A percentile compares a stretch with the other conserved stretches of the same genome.
These are phyloP conservation scores for Thermoascus crustaceus DNA, from an alignment of 2,329 filamentous ascomycete genomes.

Conservation along the genomic window DNA sequence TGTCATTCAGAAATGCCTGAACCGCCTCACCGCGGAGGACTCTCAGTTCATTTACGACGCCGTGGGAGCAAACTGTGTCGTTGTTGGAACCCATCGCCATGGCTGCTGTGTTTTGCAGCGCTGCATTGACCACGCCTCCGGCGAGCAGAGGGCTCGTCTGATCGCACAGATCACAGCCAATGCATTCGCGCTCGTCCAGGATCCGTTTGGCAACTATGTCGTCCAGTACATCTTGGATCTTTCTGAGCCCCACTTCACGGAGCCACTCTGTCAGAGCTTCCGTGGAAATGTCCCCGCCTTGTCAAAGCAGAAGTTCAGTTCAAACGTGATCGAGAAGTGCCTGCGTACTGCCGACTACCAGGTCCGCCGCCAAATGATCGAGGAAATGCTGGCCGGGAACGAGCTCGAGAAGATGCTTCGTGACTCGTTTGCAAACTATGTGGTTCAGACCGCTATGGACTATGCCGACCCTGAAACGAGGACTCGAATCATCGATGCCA, in stretches of 20 bases:
- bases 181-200: slow-evolving; percentile 82
- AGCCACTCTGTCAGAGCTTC: slow-evolving; percentile 79
- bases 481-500: slow-evolving; percentile 67
- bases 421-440: slow-evolving; percentile 94
- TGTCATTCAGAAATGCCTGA: slow-evolving; percentile 97
- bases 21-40: slow-evolving; percentile 76
- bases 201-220: slow-evolving; percentile 97
- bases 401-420: slow-evolving; percentile 85
- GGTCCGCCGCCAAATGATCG: slow-evolving; percentile 72
- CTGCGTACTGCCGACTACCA: slow-evolving; percentile 70
- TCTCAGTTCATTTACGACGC: slow-evolving; percentile 96
- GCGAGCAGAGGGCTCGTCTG: slow-evolving; percentile 77
- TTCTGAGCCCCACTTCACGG: slow-evolving; percentile 77
- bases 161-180: slow-evolving; percentile 81
- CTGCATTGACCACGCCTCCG: slow-evolving; percentile 94
- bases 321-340: slow-evolving; percentile 97
- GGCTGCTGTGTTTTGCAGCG: slow-evolving; percentile 97
- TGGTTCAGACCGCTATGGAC: slow-evolving; percentile 92
- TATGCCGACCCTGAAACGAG: slow-evolving; percentile 69
- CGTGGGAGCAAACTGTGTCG: slow-evolving; percentile 76
- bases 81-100: slow-evolving; percentile 92
- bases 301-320: slow-evolving; percentile 98
- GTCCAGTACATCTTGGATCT: slow-evolving; percentile 98
- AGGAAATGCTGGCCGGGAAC: slow-evolving; percentile 64
- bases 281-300: slow-evolving; percentile 59